Percentiles rank a stretch among this genome's conserved stretches.
phyloP scores from a whole-genome alignment of 1,284 basidiomycete genomes.

The Agroathelia rolfsii region DNA sequence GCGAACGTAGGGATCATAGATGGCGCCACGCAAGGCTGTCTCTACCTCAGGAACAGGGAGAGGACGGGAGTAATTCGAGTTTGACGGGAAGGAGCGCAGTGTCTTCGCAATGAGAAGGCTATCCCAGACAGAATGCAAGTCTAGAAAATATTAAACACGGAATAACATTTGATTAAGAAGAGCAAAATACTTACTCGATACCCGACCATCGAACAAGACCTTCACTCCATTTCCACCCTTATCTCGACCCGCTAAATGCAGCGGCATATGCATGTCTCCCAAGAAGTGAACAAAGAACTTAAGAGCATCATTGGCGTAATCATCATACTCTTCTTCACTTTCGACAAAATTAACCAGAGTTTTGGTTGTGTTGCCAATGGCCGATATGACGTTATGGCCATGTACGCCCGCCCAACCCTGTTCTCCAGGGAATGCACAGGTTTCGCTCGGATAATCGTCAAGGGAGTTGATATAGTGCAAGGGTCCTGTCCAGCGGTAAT shows the following conservation, averaged over 20 bases:
- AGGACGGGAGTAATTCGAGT: slow-evolving; percentile 70
- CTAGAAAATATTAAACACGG: slow-evolving; percentile 33
- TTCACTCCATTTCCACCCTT: slow-evolving; percentile 76
- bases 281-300: slow-evolving; percentile 88
- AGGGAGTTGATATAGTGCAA: slow-evolving; percentile 71
- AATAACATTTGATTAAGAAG: too few relatives aligned
- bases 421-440: slow-evolving; percentile 71
- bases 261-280: slow-evolving; percentile 86
- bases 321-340: slow-evolving; percentile 14
- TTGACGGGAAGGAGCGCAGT: slow-evolving; percentile 60
- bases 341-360: slow-evolving; percentile 41
- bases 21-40: slow-evolving; percentile 61
- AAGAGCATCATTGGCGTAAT: slow-evolving; percentile 53
- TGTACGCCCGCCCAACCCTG: slow-evolving; percentile 67
- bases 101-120: slow-evolving; percentile 71
- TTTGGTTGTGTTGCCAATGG: slow-evolving; percentile 62
- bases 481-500: slow-evolving; percentile 56
- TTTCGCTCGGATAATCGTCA: slow-evolving; percentile 68
- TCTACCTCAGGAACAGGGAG: slow-evolving; percentile 64
- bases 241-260: slow-evolving; percentile 81
- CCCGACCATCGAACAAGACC: slow-evolving; percentile 59
- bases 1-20: slow-evolving; percentile 84
- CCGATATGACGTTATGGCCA: slow-evolving; percentile 66
- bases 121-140: slow-evolving; percentile 85
- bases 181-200: slow-evolving; percentile 42